Evolutionary conservation across 371 early-diverging fungal genomes (phyloP).

Genomic region (Mortierella sp.): DNA sequence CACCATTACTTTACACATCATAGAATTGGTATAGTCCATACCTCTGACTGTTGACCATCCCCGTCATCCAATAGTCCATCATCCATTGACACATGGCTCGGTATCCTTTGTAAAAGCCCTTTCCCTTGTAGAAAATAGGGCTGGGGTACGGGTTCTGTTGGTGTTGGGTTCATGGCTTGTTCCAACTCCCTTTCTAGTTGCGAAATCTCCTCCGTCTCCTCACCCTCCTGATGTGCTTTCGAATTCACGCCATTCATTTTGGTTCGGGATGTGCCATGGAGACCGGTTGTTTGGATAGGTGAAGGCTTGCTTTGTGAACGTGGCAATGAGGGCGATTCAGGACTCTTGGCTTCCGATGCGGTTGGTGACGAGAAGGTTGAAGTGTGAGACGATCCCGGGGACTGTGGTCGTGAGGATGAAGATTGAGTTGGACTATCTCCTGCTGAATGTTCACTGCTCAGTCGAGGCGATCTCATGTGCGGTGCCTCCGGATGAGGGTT

Average conservation of each 20-base stretch:
- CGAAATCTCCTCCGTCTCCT: constrained; percentile 24
- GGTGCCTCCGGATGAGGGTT: background rate
- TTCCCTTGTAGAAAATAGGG: constrained; percentile 40
- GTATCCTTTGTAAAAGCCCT: constrained; percentile 33
- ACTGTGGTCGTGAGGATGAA: constrained; percentile 14
- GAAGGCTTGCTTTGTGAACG: constrained; percentile 35
- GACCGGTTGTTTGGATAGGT: constrained; percentile 21
- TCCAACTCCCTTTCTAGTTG: constrained; percentile 38
- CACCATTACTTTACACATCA: too few species aligned
- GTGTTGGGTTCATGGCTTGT: constrained; percentile 50
- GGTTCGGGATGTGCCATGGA: background rate
- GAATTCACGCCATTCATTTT: background rate
- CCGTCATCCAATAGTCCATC: constrained; percentile 35
- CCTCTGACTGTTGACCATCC: constrained; percentile 22
- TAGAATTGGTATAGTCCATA: too few species aligned
- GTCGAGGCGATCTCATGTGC: background rate
- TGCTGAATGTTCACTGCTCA: constrained; percentile 1
- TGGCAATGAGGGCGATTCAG: constrained; percentile 12
- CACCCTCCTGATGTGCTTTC: background rate
- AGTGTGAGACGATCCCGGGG: constrained; percentile 9
- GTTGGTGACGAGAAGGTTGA: constrained; percentile 12
- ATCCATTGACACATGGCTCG: constrained; percentile 38
- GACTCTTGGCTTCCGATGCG: constrained; percentile 5
- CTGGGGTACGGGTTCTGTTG: constrained; percentile 43
- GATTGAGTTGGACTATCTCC: constrained; percentile 3